Evolutionary conservation across 148 eudicot genomes (phyloP).

Genomic region (Pharnaceum exiguum): DNA sequence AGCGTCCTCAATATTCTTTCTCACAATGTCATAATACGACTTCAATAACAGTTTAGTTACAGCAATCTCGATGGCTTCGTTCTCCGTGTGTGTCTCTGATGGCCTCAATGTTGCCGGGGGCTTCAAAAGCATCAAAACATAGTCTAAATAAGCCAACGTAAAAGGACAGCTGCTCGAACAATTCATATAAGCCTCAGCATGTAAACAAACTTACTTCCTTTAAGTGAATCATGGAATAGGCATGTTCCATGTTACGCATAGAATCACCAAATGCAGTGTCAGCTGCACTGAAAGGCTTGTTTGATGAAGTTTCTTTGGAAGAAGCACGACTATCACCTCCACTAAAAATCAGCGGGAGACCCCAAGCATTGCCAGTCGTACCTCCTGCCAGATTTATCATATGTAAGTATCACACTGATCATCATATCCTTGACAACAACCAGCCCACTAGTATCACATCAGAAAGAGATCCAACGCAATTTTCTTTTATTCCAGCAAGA

Average conservation of each 20-base stretch:
- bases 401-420: constrained; percentile 6
- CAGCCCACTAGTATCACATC: neutral
- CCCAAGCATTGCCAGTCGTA: constrained; percentile 58
- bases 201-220: constrained; percentile 52
- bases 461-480: neutral
- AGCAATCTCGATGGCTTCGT: constrained; percentile 74
- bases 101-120: constrained; percentile 93
- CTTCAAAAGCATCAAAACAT: constrained; percentile 31
- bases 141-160: neutral
- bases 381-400: constrained; percentile 35
- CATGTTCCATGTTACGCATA: constrained; percentile 51
- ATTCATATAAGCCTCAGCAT: neutral
- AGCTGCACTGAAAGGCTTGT: constrained; percentile 35
- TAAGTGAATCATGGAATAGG: constrained; percentile 73
- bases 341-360: constrained; percentile 82
- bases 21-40: constrained; percentile 91
- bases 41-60: constrained; percentile 80
- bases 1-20: constrained; percentile 89
- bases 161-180: neutral
- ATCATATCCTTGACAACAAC: neutral
- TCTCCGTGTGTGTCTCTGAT: constrained; percentile 69
- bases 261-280: too few relatives aligned
- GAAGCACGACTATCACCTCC: constrained; percentile 50
- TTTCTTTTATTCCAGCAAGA: neutral
- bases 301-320: constrained; percentile 42